phyloP scores from a whole-genome alignment of 495 filamentous ascomycete species.

The Terfezia boudieri region DNA sequence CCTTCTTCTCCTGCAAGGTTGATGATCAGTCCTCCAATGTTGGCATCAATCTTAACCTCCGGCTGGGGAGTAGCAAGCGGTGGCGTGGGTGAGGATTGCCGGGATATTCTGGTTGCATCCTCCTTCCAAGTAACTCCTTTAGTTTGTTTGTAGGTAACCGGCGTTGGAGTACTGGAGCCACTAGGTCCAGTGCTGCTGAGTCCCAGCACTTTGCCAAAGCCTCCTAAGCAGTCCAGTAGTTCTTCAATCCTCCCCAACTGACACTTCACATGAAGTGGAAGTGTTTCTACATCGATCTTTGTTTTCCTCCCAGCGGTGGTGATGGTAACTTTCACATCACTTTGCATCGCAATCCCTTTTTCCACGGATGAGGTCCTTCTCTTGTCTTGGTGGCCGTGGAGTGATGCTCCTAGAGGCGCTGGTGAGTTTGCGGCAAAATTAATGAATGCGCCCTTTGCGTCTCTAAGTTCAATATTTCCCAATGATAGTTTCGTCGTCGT shows the following conservation, averaged over 20 bases:
- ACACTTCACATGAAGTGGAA: constrained; percentile 53
- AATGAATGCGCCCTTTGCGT: constrained; percentile 52
- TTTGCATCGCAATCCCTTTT: background rate
- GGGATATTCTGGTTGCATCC: constrained; percentile 16
- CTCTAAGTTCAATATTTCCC: constrained; percentile 21
- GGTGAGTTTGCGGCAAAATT: constrained; percentile 25
- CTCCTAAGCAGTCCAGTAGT: constrained; percentile 69
- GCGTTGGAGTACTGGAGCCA: constrained; percentile 29
- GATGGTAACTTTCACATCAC: constrained; percentile 25
- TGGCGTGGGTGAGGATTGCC: constrained; percentile 6
- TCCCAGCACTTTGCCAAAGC: constrained; percentile 72
- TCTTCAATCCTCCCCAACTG: constrained; percentile 72
- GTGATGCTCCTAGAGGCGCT: constrained; percentile 27
- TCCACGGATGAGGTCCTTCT: constrained; percentile 31
- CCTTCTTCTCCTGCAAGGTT: constrained; percentile 56
- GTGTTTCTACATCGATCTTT: constrained; percentile 51
- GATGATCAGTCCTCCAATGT: constrained; percentile 52
- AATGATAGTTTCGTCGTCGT: background rate
- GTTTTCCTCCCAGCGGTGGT: constrained; percentile 28
- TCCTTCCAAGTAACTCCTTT: constrained; percentile 34
- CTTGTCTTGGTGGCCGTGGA: constrained; percentile 1
- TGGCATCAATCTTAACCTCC: constrained; percentile 42
- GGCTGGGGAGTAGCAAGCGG: constrained; percentile 20
- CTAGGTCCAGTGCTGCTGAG: constrained; percentile 53
- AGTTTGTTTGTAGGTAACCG: constrained; percentile 23